Evolutionary conservation across 2,329 filamentous ascomycete species (phyloP).

Genomic region (Penicillium sp.): DNA sequence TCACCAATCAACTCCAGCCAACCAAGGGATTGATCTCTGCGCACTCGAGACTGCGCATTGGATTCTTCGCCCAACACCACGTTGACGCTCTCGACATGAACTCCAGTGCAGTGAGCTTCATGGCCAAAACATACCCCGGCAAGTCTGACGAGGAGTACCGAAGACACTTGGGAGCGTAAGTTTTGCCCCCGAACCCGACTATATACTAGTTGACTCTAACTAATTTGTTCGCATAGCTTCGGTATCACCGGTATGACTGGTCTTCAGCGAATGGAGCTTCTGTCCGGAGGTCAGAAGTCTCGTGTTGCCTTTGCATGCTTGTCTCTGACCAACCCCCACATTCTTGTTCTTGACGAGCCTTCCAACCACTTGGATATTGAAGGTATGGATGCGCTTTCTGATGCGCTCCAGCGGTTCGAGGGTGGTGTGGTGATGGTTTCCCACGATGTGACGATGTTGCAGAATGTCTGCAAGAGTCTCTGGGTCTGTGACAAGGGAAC

Average conservation of each 20-base stretch:
- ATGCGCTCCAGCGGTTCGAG: slow-evolving; percentile 81
- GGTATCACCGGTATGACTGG: slow-evolving; percentile 90
- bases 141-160: slow-evolving; percentile 96
- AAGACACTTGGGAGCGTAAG: slow-evolving; percentile 86
- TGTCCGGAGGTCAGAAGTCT: slow-evolving; percentile 97
- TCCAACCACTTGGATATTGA: slow-evolving; percentile 99
- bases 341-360: slow-evolving; percentile 95
- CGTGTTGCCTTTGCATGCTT: slow-evolving; percentile 98
- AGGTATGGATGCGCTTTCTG: slow-evolving; percentile 92
- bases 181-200: slow-evolving; percentile 27
- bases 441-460: slow-evolving; percentile 98
- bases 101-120: slow-evolving; percentile 88
- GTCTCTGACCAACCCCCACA: slow-evolving; percentile 90
- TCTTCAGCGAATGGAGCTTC: slow-evolving; percentile 88
- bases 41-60: slow-evolving; percentile 83
- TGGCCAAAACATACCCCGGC: slow-evolving; percentile 88
- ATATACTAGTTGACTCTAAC: not conserved
- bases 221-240: slow-evolving; percentile 43
- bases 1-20: slow-evolving; percentile 80
- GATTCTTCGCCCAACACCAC: slow-evolving; percentile 98
- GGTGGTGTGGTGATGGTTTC: slow-evolving; percentile 98
- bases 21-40: slow-evolving; percentile 81
- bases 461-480: slow-evolving; percentile 89
- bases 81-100: slow-evolving; percentile 93
- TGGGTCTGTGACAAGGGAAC: slow-evolving; percentile 97